These are phyloP conservation scores for Rhizopogon salebrosus DNA, from an alignment of 768 basidiomycete species.

Conservation along the genomic window DNA sequence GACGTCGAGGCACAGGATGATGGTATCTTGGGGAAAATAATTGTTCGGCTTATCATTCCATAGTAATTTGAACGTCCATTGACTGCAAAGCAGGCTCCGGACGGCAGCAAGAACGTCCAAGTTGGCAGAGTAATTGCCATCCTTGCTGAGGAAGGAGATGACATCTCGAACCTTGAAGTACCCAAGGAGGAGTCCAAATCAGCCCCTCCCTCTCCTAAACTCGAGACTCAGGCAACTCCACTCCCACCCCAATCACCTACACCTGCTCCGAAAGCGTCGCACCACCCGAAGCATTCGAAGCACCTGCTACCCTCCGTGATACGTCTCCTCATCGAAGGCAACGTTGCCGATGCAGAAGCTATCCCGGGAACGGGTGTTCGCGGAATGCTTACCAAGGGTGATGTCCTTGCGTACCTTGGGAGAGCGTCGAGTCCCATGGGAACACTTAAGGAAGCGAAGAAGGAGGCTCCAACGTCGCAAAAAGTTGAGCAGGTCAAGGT, in stretches of 20 bases:
- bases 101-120: slow-evolving; percentile 79
- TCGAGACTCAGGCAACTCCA: slow-evolving; percentile 16
- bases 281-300: slow-evolving; percentile 45
- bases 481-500: slow-evolving; percentile 40
- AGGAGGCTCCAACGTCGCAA: slow-evolving; percentile 19
- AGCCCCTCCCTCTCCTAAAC: slow-evolving; percentile 16
- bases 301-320: slow-evolving; percentile 89
- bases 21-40: slow-evolving; percentile 88
- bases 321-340: slow-evolving; percentile 61
- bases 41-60: slow-evolving; percentile 47
- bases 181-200: slow-evolving; percentile 38
- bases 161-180: slow-evolving; percentile 77
- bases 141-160: slow-evolving; percentile 93
- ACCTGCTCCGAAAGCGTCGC: slow-evolving; percentile 28
- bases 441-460: slow-evolving; percentile 52
- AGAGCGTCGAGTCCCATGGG: slow-evolving; percentile 75
- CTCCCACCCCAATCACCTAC: slow-evolving; percentile 13
- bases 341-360: slow-evolving; percentile 49
- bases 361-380: slow-evolving; percentile 88
- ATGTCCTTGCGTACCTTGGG: slow-evolving; percentile 83
- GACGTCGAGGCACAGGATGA: slow-evolving; percentile 99
- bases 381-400: slow-evolving; percentile 96
- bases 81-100: slow-evolving; percentile 43
- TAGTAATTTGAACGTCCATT: neutral
- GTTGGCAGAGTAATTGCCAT: slow-evolving; percentile 90